These are phyloP conservation scores for Russula emetica DNA, from an alignment of 768 basidiomycete genomes.

Conservation along the genomic window DNA sequence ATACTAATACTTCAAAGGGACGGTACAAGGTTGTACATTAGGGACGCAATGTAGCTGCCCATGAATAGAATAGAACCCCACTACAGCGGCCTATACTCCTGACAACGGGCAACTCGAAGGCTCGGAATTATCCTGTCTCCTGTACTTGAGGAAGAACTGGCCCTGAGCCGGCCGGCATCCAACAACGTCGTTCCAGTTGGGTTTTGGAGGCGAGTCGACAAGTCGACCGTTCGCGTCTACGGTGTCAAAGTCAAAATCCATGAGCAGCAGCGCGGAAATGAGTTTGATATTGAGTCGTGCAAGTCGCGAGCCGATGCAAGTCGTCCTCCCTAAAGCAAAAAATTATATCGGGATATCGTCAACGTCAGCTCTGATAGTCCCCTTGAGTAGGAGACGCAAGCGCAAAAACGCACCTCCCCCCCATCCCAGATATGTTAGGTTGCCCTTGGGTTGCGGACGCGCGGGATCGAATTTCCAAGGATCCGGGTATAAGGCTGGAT, in stretches of 20 bases:
- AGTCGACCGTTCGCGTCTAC: conserved; percentile 51
- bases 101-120: not conserved
- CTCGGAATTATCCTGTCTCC: conserved; percentile 6
- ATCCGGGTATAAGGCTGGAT: conserved; percentile 65
- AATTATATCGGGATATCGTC: not conserved
- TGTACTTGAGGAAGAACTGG: conserved; percentile 51
- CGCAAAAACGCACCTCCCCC: conserved; percentile 57
- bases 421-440: conserved; percentile 72
- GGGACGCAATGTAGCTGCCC: not conserved
- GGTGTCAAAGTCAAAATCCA: conserved; percentile 56
- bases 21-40: not conserved
- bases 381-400: not conserved
- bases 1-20: not conserved
- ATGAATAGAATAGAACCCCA: not conserved
- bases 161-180: conserved; percentile 58
- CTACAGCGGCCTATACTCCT: conserved; percentile 8
- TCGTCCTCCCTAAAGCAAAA: conserved; percentile 53
- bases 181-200: conserved; percentile 77
- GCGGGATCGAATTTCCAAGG: conserved; percentile 74
- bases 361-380: not conserved
- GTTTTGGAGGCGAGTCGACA: conserved; percentile 46
- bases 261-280: conserved; percentile 59
- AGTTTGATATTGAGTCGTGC: conserved; percentile 74
- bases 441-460: conserved; percentile 41
- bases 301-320: conserved; percentile 69